Percentiles rank a stretch among this genome's conserved stretches.
Evolutionary conservation across 495 filamentous ascomycete species (phyloP).

Genomic region (Daldinia loculata): DNA sequence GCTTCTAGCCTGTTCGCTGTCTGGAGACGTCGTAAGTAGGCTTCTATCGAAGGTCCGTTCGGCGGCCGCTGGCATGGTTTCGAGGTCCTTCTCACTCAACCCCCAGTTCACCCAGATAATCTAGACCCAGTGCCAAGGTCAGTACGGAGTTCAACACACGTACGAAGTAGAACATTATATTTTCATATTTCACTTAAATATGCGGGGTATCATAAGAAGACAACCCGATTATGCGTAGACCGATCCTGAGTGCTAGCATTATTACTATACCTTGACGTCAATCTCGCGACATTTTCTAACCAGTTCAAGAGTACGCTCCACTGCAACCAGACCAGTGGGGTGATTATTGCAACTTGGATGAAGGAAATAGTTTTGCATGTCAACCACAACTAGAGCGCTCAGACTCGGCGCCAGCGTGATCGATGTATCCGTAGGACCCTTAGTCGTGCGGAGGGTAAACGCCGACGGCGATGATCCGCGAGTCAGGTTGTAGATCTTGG

Average conservation of each 20-base stretch:
- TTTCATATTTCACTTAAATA: background rate
- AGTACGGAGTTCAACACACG: conserved; percentile 3
- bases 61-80: conserved; percentile 58
- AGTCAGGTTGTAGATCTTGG: conserved; percentile 38
- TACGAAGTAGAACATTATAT: conserved; percentile 2
- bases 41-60: conserved; percentile 58
- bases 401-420: conserved; percentile 31
- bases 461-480: conserved; percentile 22
- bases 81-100: conserved; percentile 61
- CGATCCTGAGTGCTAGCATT: background rate
- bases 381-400: conserved; percentile 64
- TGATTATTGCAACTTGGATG: conserved; percentile 49
- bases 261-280: conserved; percentile 53
- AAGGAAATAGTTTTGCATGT: conserved; percentile 72
- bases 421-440: conserved; percentile 28
- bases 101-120: conserved; percentile 71
- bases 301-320: conserved; percentile 46
- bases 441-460: conserved; percentile 30
- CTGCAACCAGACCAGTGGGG: conserved; percentile 48
- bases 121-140: conserved; percentile 24
- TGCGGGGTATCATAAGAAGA: background rate
- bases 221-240: background rate
- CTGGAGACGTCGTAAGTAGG: conserved; percentile 28
- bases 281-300: conserved; percentile 50
- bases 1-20: conserved; percentile 36